Evolutionary conservation across 208 protist genomes (phyloP).

Genomic region (Naegleria lovaniensis): DNA sequence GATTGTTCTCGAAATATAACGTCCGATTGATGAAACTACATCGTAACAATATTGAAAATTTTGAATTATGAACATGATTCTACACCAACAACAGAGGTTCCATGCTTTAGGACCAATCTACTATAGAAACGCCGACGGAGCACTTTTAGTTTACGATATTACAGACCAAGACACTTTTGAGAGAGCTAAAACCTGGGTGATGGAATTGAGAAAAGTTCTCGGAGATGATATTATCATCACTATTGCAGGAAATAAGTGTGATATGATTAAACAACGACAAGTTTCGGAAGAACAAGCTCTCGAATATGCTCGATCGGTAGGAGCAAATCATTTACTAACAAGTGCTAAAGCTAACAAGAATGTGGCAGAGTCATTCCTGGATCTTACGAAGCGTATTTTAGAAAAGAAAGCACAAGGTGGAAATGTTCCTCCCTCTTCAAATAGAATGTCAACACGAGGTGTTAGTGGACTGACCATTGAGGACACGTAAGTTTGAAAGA

Average conservation of each 20-base stretch:
- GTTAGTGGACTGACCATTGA: background rate
- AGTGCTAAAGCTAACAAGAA: slow-evolving; percentile 63
- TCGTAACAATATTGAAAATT: background rate
- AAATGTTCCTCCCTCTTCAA: background rate
- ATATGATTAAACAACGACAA: slow-evolving; percentile 64
- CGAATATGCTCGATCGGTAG: slow-evolving; percentile 46
- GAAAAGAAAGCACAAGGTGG: background rate
- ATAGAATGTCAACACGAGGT: background rate
- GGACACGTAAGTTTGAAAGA: background rate
- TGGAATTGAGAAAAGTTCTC: slow-evolving; percentile 78
- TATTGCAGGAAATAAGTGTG: slow-evolving; percentile 86
- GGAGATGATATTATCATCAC: slow-evolving; percentile 72
- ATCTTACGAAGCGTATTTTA: slow-evolving; percentile 40
- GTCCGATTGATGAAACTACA: background rate
- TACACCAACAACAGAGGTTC: slow-evolving; percentile 39
- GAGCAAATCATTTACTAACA: slow-evolving; percentile 58
- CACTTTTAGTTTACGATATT: slow-evolving; percentile 88
- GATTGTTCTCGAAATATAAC: background rate
- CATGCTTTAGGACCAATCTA: slow-evolving; percentile 79
- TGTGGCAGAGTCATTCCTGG: slow-evolving; percentile 60
- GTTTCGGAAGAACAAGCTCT: slow-evolving; percentile 60
- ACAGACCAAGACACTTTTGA: slow-evolving; percentile 81
- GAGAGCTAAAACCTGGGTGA: slow-evolving; percentile 86
- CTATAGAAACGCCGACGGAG: slow-evolving; percentile 75
- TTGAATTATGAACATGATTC: background rate